Conservation (phyloP, 164 flowering plant genomes). For the Piper longum region DNA sequence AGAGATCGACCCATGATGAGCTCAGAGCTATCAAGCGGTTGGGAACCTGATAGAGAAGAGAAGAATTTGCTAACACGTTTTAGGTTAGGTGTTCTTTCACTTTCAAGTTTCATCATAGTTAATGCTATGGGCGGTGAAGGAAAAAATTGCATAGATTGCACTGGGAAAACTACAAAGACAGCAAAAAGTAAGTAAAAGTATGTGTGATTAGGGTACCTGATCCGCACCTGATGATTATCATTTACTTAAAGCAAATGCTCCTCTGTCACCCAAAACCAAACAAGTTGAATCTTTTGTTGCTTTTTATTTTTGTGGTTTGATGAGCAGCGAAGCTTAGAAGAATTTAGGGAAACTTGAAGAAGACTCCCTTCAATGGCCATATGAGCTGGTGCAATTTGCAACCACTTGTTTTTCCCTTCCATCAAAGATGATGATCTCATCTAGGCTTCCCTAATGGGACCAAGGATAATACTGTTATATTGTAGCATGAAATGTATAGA, state of each 20-base stretch:
- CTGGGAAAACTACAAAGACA: not conserved
- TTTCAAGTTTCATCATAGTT: not conserved
- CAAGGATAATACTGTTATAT: no score
- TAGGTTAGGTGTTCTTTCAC: not conserved
- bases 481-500: no score
- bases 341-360: no score
- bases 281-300: not conserved
- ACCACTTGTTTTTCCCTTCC: no score
- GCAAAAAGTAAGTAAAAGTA: not conserved
- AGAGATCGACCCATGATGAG: not conserved
- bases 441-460: no score
- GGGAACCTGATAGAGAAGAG: not conserved
- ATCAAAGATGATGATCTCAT: no score
- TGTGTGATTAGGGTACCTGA: constrained; percentile 3
- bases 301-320: no score
- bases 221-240: constrained; percentile 4
- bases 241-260: no score
- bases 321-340: no score
- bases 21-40: not conserved
- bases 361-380: no score
- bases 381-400: no score
- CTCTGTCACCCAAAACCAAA: no score
- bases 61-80: not conserved
- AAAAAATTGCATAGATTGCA: not conserved
- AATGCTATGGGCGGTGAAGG: not conserved